Evolutionary conservation across 768 basidiomycete genomes (phyloP), one percentile per base, ranked within the genome.

Genomic region (Cyclocybe aegerita): DNA sequence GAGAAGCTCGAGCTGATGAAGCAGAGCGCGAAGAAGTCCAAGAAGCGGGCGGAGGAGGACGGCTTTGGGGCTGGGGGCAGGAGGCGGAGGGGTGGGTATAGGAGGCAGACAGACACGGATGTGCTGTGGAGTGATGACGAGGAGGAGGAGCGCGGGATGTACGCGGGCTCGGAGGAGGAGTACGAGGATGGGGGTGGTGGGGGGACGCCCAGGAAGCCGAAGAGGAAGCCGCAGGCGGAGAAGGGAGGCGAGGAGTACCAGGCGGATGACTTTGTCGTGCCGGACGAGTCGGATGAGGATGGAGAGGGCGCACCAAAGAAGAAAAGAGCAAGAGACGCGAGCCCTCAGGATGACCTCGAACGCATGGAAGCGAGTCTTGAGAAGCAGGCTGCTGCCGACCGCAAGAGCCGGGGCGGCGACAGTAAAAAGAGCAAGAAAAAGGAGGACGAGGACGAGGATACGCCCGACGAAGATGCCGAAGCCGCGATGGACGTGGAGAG

Each of bases 221-320:
- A 82, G 65, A 71, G 77, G 55, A 80, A 80, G 54, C 37, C 52
- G 23, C 66, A 65, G 9, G 78, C 78, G 48, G 79, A 77, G 46
- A 75, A 81, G 38, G 74, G 75, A 4, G 82, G 81, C 15, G 87
- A 74, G 43, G 75, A 90, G 38, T 93, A 93, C 57, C 86, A 90
- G 63, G 82, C 86, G 50, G 90, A 93, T 62, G 90, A 90, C 59
- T 93, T 93, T 59, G 73, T 93, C 29, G 91, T 92, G 9, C 83
- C 86, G 10, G 90, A 91, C 57, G 76, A 79, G 15, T 84, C 83
- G 12, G 89, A 90, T 37, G 86, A 88, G 23, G 88, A 87, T 3
- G 74, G 62, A 9, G 77, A 72, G 34, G 69, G 66, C 48, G 70
- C 34, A 6, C 56, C 46, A 36, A 49, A 53, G 23, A 55, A 65